A percentile compares a stretch with the other conserved stretches of the same genome.
Conservation (phyloP, 345 rosid species). For the Erodium maritimum region DNA sequence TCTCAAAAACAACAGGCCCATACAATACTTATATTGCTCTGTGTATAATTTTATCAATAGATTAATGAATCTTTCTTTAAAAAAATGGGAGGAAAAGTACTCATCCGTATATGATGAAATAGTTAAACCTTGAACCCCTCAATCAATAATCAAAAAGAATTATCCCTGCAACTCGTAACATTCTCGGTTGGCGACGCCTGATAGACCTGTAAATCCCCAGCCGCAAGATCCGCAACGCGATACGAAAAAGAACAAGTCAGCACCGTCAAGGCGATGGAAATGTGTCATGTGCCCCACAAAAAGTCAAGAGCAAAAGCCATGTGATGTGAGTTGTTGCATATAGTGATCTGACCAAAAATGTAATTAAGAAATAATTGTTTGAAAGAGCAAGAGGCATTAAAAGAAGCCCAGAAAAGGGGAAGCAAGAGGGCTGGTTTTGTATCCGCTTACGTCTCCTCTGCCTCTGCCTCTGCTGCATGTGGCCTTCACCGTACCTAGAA, state of each 20-base stretch:
- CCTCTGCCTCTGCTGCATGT: constrained; percentile 32
- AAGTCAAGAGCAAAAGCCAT: neutral
- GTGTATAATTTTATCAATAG: no score
- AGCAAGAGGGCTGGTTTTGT: constrained; percentile 7
- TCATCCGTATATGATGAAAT: no score
- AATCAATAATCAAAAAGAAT: no score
- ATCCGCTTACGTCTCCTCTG: constrained; percentile 25
- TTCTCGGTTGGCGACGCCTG: no score
- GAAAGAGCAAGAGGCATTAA: neutral
- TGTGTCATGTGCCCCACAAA: neutral
- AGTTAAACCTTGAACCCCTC: no score
- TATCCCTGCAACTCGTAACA: no score
- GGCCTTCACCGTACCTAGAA: constrained; percentile 21
- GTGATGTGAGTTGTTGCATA: neutral
- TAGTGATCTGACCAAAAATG: no score
- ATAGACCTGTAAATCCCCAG: neutral
- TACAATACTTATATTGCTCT: no score
- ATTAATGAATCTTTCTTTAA: no score
- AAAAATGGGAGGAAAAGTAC: no score
- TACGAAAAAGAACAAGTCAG: neutral
- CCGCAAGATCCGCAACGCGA: neutral
- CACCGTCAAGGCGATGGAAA: neutral
- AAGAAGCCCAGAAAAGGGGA: neutral
- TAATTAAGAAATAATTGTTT: no score
- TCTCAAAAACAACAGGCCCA: no score